phyloP scores from a whole-genome alignment of 768 basidiomycete genomes.

The Russula ochroleuca region DNA sequence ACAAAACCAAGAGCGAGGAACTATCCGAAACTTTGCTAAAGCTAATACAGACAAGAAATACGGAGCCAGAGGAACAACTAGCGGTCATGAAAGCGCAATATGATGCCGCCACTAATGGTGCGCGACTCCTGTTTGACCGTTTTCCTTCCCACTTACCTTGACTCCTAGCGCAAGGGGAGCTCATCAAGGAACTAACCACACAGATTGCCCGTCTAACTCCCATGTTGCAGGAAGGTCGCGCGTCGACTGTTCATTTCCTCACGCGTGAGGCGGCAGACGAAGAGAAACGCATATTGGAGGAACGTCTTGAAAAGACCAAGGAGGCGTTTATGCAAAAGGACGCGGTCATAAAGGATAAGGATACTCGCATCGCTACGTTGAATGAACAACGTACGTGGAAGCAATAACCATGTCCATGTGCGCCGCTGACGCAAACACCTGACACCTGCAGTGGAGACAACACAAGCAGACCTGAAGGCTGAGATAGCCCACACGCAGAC shows the following conservation, averaged over 20 bases:
- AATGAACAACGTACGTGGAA: constrained; percentile 44
- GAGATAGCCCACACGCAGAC: constrained; percentile 56
- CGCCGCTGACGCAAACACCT: constrained; percentile 7
- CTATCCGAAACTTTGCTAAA: constrained; percentile 58
- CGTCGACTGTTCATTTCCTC: constrained; percentile 56
- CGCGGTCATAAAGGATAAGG: constrained; percentile 40
- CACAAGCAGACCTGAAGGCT: constrained; percentile 52
- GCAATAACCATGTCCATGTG: neutral
- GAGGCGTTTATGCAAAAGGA: constrained; percentile 44
- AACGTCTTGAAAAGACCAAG: constrained; percentile 45
- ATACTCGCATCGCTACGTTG: constrained; percentile 45
- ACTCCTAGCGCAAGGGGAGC: constrained; percentile 51
- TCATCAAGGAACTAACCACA: constrained; percentile 51
- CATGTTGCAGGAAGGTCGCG: constrained; percentile 46
- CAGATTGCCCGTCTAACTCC: constrained; percentile 55
- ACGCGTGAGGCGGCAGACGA: constrained; percentile 71
- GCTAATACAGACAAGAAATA: constrained; percentile 50
- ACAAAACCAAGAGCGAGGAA: constrained; percentile 32
- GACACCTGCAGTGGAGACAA: constrained; percentile 43
- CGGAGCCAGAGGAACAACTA: constrained; percentile 60
- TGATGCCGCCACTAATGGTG: constrained; percentile 52
- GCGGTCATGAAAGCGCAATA: constrained; percentile 48
- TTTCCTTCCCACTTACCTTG: constrained; percentile 1
- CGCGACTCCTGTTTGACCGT: constrained; percentile 18
- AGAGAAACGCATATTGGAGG: constrained; percentile 52